Evolutionary conservation across 2,329 filamentous ascomycete genomes (phyloP), one percentile per base, ranked within the genome.

Genomic region (Fusarium liriodendri): DNA sequence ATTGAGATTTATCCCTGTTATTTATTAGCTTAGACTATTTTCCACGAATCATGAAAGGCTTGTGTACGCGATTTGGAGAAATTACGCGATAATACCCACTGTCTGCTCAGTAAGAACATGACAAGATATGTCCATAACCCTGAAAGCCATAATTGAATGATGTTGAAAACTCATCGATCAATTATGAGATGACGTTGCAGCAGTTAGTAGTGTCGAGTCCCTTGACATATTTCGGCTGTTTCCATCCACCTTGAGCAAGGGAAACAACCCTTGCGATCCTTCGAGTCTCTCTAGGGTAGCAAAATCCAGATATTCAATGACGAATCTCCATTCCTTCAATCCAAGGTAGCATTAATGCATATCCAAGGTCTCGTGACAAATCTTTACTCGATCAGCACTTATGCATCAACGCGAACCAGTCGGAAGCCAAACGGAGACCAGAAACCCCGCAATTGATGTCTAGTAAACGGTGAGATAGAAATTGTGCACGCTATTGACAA

Each of bases 371-470:
- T n/a, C 27, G 27, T 54, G 50, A 54, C 27, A 5, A 54, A n/a
- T 32, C 9, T 18, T 4, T 27, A 5, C 25, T 50, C 45, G 16
- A 50, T 54, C 27, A n/a, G n/a, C 27, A 32, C 10, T 54, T 32
- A 14, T 33, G 50, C 50, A 54, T 20, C 7, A 0, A 33, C 10
- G 11, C 50, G 25, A 54, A 29, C 50, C 50, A 54, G 50, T 54
- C 50, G 50, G 50, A 54, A 11, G 13, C 11, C n/a, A 32, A 54
- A 54, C 50, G 50, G 50, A 33, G 50, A 4, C 27, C 2, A 22
- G 18, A 54, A 54, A 54, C 50, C 50, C 50, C 50, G n/a, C 50
- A 54, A 33, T 33, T 4, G 9, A 54, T 54, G 50, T 20, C 27
- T 16, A 33, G 11, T n/a, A 54, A 20, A 33, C 27, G 18, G 27